Conservation (phyloP, 225 moss, liverwort and hornwort species). For the Takakia lepidozioides region DNA sequence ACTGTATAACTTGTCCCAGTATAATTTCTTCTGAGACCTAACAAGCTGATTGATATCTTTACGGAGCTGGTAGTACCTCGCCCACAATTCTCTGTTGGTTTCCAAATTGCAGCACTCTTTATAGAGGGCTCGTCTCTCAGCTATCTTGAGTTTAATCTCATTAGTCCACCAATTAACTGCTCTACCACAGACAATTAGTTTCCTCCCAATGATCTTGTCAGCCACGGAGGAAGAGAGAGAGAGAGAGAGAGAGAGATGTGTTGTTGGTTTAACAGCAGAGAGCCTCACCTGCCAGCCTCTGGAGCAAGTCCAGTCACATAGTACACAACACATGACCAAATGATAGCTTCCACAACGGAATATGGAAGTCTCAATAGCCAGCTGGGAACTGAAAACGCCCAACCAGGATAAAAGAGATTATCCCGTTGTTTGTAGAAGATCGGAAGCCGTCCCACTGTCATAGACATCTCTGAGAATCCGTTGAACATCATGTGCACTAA, state of each 20-base stretch:
- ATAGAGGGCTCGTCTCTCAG: too few relatives aligned
- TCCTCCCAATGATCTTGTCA: too few relatives aligned
- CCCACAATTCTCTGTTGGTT: too few relatives aligned
- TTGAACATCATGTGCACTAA: slow-evolving; percentile 87
- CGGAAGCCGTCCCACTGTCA: slow-evolving; percentile 71
- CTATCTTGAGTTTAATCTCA: too few relatives aligned
- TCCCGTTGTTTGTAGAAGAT: slow-evolving; percentile 91
- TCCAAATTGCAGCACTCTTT: too few relatives aligned
- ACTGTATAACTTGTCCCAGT: too few relatives aligned
- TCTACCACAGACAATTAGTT: too few relatives aligned
- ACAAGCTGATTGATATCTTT: too few relatives aligned
- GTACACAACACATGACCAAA: slow-evolving; percentile 75
- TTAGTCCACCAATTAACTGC: too few relatives aligned
- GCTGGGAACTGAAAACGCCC: slow-evolving; percentile 76
- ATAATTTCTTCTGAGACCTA: too few relatives aligned
- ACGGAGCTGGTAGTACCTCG: too few relatives aligned
- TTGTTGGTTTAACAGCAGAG: background rate
- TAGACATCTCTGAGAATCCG: slow-evolving; percentile 89
- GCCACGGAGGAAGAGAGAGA: too few relatives aligned
- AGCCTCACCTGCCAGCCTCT: slow-evolving; percentile 61
- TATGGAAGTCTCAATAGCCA: slow-evolving; percentile 71
- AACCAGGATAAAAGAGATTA: slow-evolving; percentile 76
- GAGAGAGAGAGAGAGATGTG: background rate
- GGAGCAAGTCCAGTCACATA: slow-evolving; percentile 63
- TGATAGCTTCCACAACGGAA: slow-evolving; percentile 56